These are phyloP conservation scores for Flueggea neowawraea DNA, from an alignment of 441 rosid genomes.

Conservation along the genomic window DNA sequence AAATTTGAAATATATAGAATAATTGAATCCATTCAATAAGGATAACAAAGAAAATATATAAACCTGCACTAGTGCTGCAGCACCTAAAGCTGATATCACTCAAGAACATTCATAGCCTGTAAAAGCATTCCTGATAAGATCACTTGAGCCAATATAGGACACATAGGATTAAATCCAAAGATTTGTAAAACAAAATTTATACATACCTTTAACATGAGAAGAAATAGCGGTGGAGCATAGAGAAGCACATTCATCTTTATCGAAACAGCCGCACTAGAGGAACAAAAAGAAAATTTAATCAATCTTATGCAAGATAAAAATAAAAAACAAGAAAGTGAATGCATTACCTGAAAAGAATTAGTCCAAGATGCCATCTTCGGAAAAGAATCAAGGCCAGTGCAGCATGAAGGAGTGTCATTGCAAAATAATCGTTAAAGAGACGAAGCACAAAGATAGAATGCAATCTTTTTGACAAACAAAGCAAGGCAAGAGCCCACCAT, in stretches of 20 bases:
- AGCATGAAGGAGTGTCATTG: slow-evolving; percentile 83
- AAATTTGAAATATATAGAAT: background rate
- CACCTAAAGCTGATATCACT: slow-evolving; percentile 71
- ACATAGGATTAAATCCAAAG: slow-evolving; percentile 9
- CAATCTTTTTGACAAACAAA: slow-evolving; percentile 87
- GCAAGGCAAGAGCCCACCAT: slow-evolving; percentile 85
- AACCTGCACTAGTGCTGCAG: slow-evolving; percentile 95
- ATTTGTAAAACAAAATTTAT: slow-evolving; percentile 6
- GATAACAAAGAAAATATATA: slow-evolving; percentile 12
- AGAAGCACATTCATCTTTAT: slow-evolving; percentile 94
- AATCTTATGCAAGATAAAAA: too few relatives aligned
- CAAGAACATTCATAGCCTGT: slow-evolving; percentile 69
- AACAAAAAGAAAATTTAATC: slow-evolving; percentile 11
- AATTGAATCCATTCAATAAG: background rate
- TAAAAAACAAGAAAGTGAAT: slow-evolving; percentile 11
- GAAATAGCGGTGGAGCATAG: slow-evolving; percentile 80
- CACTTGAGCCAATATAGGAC: slow-evolving; percentile 11
- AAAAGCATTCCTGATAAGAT: slow-evolving; percentile 12
- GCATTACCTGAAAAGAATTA: slow-evolving; percentile 73
- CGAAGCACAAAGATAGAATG: slow-evolving; percentile 97
- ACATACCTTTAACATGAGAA: slow-evolving; percentile 75
- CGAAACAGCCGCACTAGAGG: slow-evolving; percentile 70
- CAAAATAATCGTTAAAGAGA: slow-evolving; percentile 90
- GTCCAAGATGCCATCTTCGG: slow-evolving; percentile 81
- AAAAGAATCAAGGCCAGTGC: slow-evolving; percentile 59